Conservation (phyloP, 495 filamentous ascomycete species). For the Talaromyces thailandensis region DNA sequence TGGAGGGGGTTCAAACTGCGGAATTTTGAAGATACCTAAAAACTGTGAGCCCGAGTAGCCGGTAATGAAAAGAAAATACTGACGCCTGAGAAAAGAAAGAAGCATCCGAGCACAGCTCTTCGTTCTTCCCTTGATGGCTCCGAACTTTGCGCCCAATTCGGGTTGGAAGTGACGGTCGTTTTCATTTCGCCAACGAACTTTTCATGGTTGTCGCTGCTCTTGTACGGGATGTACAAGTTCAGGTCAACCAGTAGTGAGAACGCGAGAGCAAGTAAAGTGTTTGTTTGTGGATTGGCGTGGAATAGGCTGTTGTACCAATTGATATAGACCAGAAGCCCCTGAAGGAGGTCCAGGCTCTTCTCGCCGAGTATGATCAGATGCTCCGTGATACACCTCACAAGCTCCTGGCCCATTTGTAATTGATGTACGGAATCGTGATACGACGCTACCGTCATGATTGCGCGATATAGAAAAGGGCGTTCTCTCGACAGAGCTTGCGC, state of each 20-base stretch:
- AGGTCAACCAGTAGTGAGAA: conserved; percentile 5
- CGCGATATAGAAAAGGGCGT: conserved; percentile 4
- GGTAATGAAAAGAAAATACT: neutral
- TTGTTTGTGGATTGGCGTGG: neutral
- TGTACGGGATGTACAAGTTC: conserved; percentile 6
- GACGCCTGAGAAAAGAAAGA: conserved; percentile 6
- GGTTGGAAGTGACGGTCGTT: conserved; percentile 4
- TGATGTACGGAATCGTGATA: conserved; percentile 4
- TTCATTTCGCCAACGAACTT: conserved; percentile 5
- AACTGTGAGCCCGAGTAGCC: neutral
- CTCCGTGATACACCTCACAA: conserved; percentile 4
- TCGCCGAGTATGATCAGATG: conserved; percentile 1
- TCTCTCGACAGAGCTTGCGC: conserved; percentile 2
- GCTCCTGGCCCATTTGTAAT: conserved; percentile 4
- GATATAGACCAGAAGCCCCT: conserved; percentile 9
- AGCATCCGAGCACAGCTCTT: conserved; percentile 5
- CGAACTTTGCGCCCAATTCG: conserved; percentile 4
- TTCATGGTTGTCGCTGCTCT: conserved; percentile 3
- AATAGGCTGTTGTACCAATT: conserved; percentile 9
- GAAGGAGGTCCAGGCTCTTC: conserved; percentile 9
- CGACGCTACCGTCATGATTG: conserved; percentile 4
- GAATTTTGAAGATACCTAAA: conserved; percentile 5
- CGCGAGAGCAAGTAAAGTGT: conserved; percentile 1
- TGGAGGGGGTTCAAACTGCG: conserved; percentile 1
- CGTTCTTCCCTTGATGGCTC: conserved; percentile 5